Evolutionary conservation across 176 grass and related monocot species (phyloP).

Genomic region (Cenchrus fungigraminus): DNA sequence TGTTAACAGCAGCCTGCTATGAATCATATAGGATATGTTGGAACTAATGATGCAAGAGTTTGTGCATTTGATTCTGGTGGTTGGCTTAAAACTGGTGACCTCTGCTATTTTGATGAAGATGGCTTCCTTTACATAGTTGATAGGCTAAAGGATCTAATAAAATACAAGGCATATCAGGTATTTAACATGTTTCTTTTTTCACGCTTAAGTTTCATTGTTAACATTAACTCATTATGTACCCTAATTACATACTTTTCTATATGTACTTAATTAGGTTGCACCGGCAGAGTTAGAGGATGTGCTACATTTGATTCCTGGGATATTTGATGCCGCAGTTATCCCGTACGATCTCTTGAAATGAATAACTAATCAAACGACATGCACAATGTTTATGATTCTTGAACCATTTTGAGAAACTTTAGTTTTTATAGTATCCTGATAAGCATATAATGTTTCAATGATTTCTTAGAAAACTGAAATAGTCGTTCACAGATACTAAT

Average conservation of each 20-base stretch:
- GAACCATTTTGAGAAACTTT: background rate
- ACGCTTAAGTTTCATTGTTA: background rate
- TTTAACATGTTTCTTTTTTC: background rate
- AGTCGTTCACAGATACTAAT: background rate
- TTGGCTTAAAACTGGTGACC: conserved; percentile 12
- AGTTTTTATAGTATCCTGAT: background rate
- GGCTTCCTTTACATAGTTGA: background rate
- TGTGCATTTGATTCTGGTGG: background rate
- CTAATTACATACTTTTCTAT: background rate
- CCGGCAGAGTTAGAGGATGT: conserved; percentile 6
- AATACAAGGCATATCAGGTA: conserved; percentile 12
- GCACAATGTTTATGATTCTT: background rate
- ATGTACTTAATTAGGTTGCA: background rate
- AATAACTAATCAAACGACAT: background rate
- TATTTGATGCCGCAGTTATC: conserved; percentile 1
- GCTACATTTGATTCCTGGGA: conserved; percentile 1
- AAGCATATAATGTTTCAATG: background rate
- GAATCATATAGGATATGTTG: background rate
- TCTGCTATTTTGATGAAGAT: conserved; percentile 1
- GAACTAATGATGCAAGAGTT: background rate
- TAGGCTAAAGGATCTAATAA: conserved; percentile 5
- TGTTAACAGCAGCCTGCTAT: background rate
- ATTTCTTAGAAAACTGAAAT: background rate
- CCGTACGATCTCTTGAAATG: background rate
- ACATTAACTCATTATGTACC: background rate